These are phyloP conservation scores for Hymenoscyphus linearis DNA, from an alignment of 2,329 filamentous ascomycete species.

Conservation along the genomic window DNA sequence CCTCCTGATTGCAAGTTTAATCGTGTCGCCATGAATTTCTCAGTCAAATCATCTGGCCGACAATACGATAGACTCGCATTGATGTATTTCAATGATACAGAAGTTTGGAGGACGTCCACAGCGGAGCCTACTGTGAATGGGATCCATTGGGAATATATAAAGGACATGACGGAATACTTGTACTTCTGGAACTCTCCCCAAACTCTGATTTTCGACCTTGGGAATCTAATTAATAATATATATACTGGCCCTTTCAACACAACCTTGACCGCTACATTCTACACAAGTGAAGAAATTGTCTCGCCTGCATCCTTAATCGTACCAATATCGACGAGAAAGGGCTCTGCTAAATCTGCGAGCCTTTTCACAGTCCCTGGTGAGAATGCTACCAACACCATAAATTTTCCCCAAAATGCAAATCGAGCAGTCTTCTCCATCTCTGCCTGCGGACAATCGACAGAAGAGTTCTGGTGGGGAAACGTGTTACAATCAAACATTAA, in stretches of 20 bases:
- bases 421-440: conserved; percentile 72
- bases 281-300: conserved; percentile 41
- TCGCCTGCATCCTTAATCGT: conserved; percentile 60
- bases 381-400: conserved; percentile 52
- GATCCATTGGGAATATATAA: conserved; percentile 71
- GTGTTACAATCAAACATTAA: conserved; percentile 56
- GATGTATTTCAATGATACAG: conserved; percentile 71
- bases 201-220: conserved; percentile 75
- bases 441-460: conserved; percentile 67
- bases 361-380: conserved; percentile 62
- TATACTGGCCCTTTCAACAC: conserved; percentile 73
- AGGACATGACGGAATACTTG: conserved; percentile 71
- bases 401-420: conserved; percentile 60
- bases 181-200: conserved; percentile 63
- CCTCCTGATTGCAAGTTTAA: conserved; percentile 69
- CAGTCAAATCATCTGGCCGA: conserved; percentile 62
- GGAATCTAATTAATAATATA: conserved; percentile 62
- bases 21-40: conserved; percentile 70
- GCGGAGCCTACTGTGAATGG: conserved; percentile 68
- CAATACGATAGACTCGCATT: conserved; percentile 73
- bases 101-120: conserved; percentile 80
- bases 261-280: conserved; percentile 70
- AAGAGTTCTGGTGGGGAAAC: conserved; percentile 87
- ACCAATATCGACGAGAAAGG: conserved; percentile 55
- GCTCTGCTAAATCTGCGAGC: conserved; percentile 49